A percentile compares a stretch with the other conserved stretches of the same genome.
Conservation (phyloP, 1,139 yeast genomes). For the Yamadazyma siamensis region DNA sequence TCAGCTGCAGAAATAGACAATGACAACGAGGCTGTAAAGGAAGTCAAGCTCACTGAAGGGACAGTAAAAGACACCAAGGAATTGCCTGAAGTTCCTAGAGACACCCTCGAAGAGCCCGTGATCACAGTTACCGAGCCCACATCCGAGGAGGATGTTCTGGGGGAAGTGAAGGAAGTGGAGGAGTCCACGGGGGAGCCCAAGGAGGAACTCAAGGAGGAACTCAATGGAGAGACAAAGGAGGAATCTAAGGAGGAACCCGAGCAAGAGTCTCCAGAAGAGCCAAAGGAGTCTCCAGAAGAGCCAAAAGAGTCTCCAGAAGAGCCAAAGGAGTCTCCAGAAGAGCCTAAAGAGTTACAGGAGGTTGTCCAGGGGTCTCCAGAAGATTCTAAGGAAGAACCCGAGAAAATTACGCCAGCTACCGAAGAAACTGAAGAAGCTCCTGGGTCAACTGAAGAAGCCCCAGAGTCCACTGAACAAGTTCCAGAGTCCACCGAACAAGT, state of each 20-base stretch:
- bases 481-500: constrained; percentile 9
- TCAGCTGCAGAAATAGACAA: constrained; percentile 1
- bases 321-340: constrained; percentile 1
- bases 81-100: constrained; percentile 5
- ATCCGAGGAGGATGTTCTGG: constrained; percentile 6
- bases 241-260: constrained; percentile 5
- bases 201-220: constrained; percentile 3
- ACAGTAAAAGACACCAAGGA: too few relatives aligned
- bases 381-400: constrained; percentile 1
- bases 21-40: too few relatives aligned
- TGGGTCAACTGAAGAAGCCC: constrained; percentile 8
- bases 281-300: constrained; percentile 2
- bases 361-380: constrained; percentile 5
- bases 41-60: too few relatives aligned
- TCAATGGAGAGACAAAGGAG: constrained; percentile 1
- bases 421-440: constrained; percentile 9
- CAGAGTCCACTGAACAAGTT: constrained; percentile 8
- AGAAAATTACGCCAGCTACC: constrained; percentile 8
- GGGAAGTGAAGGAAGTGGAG: not conserved
- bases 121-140: constrained; percentile 10
- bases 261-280: constrained; percentile 6
- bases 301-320: constrained; percentile 2
- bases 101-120: constrained; percentile 6
- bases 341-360: constrained; percentile 1
- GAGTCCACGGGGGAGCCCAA: constrained; percentile 4